Evolutionary conservation across 768 basidiomycete species (phyloP).

Genomic region (Boletus subcaerulescens): DNA sequence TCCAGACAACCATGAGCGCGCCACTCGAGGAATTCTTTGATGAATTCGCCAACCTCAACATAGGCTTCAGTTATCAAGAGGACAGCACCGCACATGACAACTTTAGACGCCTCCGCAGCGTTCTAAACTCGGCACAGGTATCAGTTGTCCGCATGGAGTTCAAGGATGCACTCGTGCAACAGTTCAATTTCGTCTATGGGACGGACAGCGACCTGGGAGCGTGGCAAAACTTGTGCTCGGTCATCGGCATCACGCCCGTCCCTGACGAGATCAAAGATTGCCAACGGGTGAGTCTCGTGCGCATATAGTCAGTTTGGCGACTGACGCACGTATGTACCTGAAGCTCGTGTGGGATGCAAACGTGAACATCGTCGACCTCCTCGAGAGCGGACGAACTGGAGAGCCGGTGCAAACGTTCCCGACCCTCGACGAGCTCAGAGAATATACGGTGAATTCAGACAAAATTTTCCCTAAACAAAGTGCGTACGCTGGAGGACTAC

Average conservation of each 20-base stretch:
- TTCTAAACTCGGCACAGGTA: neutral
- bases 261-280: slow-evolving; percentile 19
- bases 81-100: slow-evolving; percentile 18
- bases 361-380: slow-evolving; percentile 36
- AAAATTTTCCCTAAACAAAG: slow-evolving; percentile 30
- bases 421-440: slow-evolving; percentile 21
- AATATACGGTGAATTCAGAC: slow-evolving; percentile 18
- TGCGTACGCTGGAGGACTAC: slow-evolving; percentile 29
- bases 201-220: slow-evolving; percentile 13
- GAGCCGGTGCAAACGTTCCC: slow-evolving; percentile 22
- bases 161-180: slow-evolving; percentile 18
- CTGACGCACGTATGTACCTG: neutral
- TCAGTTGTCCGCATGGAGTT: neutral
- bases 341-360: slow-evolving; percentile 27
- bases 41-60: slow-evolving; percentile 8
- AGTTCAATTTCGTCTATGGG: slow-evolving; percentile 28
- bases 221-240: slow-evolving; percentile 26
- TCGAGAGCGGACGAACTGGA: slow-evolving; percentile 17
- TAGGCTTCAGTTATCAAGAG: slow-evolving; percentile 14
- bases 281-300: slow-evolving; percentile 9
- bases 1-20: slow-evolving; percentile 5
- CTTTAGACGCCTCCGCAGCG: slow-evolving; percentile 14
- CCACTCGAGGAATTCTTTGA: slow-evolving; percentile 28
- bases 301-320: no score
- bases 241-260: slow-evolving; percentile 20